Evolutionary conservation across 306 rosid species (phyloP).

Genomic region (Glycine tomentella): DNA sequence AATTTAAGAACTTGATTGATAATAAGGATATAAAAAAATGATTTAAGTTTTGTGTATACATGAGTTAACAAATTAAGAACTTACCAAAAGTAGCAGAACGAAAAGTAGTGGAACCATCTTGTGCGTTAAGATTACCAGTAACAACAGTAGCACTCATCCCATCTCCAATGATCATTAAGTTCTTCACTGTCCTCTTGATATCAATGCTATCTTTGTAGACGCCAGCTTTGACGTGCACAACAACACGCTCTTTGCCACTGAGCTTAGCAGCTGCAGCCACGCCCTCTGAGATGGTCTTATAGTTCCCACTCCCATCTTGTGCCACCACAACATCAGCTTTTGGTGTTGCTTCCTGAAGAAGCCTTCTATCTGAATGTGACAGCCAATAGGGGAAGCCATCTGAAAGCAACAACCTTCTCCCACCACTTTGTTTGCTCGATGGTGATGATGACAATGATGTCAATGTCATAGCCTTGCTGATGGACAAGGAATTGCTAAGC

Average conservation of each 20-base stretch:
- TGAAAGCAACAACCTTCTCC: constrained; percentile 58
- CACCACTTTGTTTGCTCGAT: constrained; percentile 40
- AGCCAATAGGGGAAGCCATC: constrained; percentile 64
- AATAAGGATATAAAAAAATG: not conserved
- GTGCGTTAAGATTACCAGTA: constrained; percentile 7
- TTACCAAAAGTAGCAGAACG: constrained; percentile 86
- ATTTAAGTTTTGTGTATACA: not conserved
- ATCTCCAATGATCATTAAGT: constrained; percentile 79
- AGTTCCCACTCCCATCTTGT: constrained; percentile 74
- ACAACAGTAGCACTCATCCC: constrained; percentile 74
- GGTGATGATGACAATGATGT: not conserved
- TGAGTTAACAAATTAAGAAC: constrained; percentile 12
- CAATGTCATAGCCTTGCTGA: constrained; percentile 46
- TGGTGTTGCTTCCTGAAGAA: constrained; percentile 47
- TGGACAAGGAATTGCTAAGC: constrained; percentile 75
- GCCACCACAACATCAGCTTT: constrained; percentile 70
- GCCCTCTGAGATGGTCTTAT: constrained; percentile 65
- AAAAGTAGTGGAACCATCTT: constrained; percentile 60
- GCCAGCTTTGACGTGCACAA: constrained; percentile 75
- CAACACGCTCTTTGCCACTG: constrained; percentile 54
- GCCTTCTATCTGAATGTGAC: constrained; percentile 60
- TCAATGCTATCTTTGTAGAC: constrained; percentile 67
- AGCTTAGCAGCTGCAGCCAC: constrained; percentile 56
- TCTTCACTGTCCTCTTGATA: constrained; percentile 56
- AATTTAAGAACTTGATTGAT: not conserved